phyloP scores from a whole-genome alignment of 192 early-diverging fungal species.

The Thamnidium elegans region DNA sequence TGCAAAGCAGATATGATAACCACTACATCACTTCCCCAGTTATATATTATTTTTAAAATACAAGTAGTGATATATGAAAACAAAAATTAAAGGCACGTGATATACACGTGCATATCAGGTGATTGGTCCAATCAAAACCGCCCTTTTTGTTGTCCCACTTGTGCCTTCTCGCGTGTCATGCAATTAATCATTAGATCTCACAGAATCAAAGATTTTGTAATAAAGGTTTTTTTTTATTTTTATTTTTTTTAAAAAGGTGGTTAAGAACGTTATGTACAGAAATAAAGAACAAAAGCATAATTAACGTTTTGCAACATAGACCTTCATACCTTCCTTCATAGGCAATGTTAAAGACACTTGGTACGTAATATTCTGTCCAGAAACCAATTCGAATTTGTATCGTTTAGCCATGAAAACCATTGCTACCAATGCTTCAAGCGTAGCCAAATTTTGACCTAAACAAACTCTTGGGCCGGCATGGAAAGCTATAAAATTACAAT shows the following conservation, averaged over 20 bases:
- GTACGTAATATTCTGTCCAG: constrained; percentile 32
- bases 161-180: no score
- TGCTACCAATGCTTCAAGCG: constrained; percentile 43
- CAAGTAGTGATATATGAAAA: no score
- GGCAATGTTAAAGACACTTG: constrained; percentile 33
- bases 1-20: constrained; percentile 37
- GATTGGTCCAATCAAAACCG: no score
- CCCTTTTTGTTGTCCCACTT: no score
- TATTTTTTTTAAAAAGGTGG: no score
- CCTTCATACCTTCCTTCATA: constrained; percentile 35
- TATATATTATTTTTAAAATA: no score
- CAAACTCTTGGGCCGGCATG: constrained; percentile 53
- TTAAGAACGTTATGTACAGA: no score
- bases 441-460: constrained; percentile 44
- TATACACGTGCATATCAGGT: no score
- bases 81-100: no score
- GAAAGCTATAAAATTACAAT: constrained; percentile 29
- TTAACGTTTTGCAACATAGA: constrained; percentile 22
- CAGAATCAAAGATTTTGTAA: no score
- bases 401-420: constrained; percentile 33
- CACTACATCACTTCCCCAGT: constrained; percentile 37
- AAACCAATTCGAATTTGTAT: constrained; percentile 39
- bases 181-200: no score
- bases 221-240: no score
- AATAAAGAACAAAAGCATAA: neutral